Conservation (phyloP, 306 rosid genomes). For the Castanea mollissima region DNA sequence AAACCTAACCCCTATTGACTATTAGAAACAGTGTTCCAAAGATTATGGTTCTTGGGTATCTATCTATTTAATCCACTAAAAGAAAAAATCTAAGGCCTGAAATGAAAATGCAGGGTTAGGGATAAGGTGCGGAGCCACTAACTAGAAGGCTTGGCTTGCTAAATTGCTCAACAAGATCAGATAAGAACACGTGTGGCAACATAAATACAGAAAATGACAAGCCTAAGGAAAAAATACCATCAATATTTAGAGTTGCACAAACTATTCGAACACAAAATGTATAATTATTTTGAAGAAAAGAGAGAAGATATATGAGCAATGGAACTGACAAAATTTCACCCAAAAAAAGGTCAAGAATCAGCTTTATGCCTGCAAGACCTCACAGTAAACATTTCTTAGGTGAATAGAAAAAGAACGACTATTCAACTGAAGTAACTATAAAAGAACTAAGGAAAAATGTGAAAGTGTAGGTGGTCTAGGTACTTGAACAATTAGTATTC, state of each 20-base stretch:
- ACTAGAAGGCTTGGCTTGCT: too few relatives aligned
- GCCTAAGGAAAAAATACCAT: too few relatives aligned
- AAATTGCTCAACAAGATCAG: too few relatives aligned
- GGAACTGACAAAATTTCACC: not conserved
- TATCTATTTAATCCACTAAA: not conserved
- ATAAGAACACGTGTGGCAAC: too few relatives aligned
- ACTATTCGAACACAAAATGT: not conserved
- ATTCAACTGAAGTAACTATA: not conserved
- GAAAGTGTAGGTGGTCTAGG: not conserved
- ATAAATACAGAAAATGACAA: too few relatives aligned
- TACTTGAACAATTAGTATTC: not conserved
- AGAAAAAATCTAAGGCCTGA: not conserved
- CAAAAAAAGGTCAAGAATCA: not conserved
- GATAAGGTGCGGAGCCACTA: too few relatives aligned
- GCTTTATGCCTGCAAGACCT: not conserved
- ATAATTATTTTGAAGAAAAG: not conserved
- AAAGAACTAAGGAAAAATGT: not conserved
- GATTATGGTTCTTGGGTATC: not conserved
- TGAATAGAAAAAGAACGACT: not conserved
- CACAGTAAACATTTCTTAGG: not conserved
- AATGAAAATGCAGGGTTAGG: too few relatives aligned
- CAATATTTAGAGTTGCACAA: too few relatives aligned
- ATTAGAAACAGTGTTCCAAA: not conserved
- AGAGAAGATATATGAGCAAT: not conserved
- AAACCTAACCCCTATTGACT: not conserved